Percentiles rank a stretch among this genome's conserved stretches.
Evolutionary conservation across 371 early-diverging fungal genomes (phyloP).

Genomic region (Circinella umbellata): DNA sequence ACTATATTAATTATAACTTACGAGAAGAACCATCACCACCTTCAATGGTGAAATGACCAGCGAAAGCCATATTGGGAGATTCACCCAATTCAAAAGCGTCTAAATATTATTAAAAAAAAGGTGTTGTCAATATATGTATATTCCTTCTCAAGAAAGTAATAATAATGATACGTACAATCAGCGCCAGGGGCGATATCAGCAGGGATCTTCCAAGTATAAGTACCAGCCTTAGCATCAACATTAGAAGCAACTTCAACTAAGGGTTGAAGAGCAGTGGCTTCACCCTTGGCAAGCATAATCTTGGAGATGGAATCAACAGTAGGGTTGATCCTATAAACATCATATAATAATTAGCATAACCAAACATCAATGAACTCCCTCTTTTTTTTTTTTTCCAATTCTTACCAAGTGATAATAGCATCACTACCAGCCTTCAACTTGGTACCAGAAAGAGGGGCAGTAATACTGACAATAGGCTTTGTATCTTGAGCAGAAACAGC

Average conservation of each 20-base stretch:
- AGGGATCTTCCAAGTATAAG: conserved; percentile 32
- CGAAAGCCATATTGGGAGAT: conserved; percentile 34
- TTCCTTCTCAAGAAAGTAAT: neutral
- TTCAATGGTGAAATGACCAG: conserved; percentile 33
- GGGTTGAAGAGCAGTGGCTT: conserved; percentile 26
- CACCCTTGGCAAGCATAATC: conserved; percentile 33
- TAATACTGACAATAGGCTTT: conserved; percentile 17
- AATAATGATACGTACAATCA: conserved; percentile 30
- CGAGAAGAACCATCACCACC: conserved; percentile 13
- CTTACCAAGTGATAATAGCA: conserved; percentile 22
- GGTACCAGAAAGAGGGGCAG: conserved; percentile 19
- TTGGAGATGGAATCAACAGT: conserved; percentile 24
- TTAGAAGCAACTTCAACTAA: conserved; percentile 20
- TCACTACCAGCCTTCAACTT: conserved; percentile 23
- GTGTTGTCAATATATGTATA: neutral
- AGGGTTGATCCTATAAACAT: conserved; percentile 23
- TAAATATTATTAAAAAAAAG: conserved; percentile 8
- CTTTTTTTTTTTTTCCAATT: too few species aligned
- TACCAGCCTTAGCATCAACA: conserved; percentile 18
- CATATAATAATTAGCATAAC: too few species aligned
- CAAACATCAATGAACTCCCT: too few species aligned
- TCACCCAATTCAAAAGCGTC: conserved; percentile 36
- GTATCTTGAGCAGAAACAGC: conserved; percentile 17
- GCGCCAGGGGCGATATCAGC: conserved; percentile 25
- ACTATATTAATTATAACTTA: neutral